Base-by-base conservation (phyloP, 768 basidiomycete genomes). In the Floccularia luteovirens region DNA sequence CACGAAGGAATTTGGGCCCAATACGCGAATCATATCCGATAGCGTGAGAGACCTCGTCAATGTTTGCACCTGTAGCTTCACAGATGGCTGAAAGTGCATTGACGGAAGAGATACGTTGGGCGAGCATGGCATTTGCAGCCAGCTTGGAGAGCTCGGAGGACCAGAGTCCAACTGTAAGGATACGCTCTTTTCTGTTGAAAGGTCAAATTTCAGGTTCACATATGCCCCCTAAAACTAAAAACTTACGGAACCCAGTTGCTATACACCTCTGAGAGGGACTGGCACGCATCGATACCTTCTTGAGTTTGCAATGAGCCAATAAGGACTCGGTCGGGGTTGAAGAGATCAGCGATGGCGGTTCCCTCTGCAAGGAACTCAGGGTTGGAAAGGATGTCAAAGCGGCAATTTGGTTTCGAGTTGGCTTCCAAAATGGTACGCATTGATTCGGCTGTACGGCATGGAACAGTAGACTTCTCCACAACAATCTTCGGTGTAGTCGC, bases 371-470 rank as follows among this genome's bases (percentile, higher is more conserved):
- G 74, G 72, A 99, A 99, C 60, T 99, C 96, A 42, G 96, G 96
- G 70, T 99, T 99, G 55, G 96, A 98, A 49, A 99, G 83, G 58
- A 99, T 98, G 57, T 98, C 92, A 56, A 99, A 99, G 44, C 78
- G 79, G 64, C 84, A 83, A 51, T 82, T 82, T 43, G 86, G 80
- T 57, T 82, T 90, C 27, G 94, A 94, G 73, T 99, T 99, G 50
- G 94, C 92, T 63, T 98, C 93, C 40, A 99, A 82, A 63, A 99
- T 97, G 39, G 90, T 96, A 53, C 94, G 90, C 96, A 99, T 99
- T 14, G 93, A 94, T 64, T 96, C 90, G 44, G 96, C 96, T 5
- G 96, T 99, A 48, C 96, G 83, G 69, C 92, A 97, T 27, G 96
- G 96, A 6, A 99, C 96, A 3, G 96, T 99, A 12, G 94, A 98